These are phyloP conservation scores for Cercospora sojina DNA, from an alignment of 2,329 filamentous ascomycete genomes.

Conservation along the genomic window DNA sequence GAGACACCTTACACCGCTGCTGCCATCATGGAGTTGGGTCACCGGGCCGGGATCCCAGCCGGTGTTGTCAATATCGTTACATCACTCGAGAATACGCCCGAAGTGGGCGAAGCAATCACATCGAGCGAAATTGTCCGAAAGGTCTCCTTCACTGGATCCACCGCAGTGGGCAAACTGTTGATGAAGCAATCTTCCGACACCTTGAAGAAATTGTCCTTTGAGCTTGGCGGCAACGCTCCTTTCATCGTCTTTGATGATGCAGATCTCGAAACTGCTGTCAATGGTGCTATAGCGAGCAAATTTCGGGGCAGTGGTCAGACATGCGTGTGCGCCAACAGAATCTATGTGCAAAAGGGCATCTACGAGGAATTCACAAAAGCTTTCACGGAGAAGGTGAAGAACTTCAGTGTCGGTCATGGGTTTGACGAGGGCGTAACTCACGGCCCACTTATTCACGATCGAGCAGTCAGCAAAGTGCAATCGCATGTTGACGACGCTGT, in stretches of 20 bases:
- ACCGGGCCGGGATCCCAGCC: slow-evolving; percentile 88
- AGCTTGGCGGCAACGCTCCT: slow-evolving; percentile 34
- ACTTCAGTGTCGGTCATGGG: slow-evolving; percentile 71
- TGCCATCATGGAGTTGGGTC: slow-evolving; percentile 80
- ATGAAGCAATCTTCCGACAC: slow-evolving; percentile 24
- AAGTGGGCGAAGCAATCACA: slow-evolving; percentile 74
- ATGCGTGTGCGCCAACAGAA: slow-evolving; percentile 58
- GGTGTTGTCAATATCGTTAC: slow-evolving; percentile 91
- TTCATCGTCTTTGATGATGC: slow-evolving; percentile 35
- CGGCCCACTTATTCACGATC: slow-evolving; percentile 80
- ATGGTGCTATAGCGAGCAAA: slow-evolving; percentile 27
- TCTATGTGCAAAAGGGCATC: slow-evolving; percentile 73
- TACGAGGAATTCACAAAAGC: slow-evolving; percentile 43
- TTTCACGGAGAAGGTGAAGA: slow-evolving; percentile 53
- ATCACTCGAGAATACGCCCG: slow-evolving; percentile 72
- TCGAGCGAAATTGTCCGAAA: slow-evolving; percentile 55
- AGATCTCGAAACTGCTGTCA: slow-evolving; percentile 29
- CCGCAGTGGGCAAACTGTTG: slow-evolving; percentile 31
- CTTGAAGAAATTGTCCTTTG: slow-evolving; percentile 29
- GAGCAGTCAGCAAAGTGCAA: slow-evolving; percentile 74
- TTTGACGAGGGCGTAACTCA: slow-evolving; percentile 68
- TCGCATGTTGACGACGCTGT: slow-evolving; percentile 75
- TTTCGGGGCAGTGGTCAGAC: slow-evolving; percentile 31
- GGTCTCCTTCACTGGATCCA: slow-evolving; percentile 34
- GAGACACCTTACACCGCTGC: slow-evolving; percentile 92